A percentile compares a stretch with the other conserved stretches of the same genome.
Conservation (phyloP, 345 rosid species). For the Melastoma malabathricum region DNA sequence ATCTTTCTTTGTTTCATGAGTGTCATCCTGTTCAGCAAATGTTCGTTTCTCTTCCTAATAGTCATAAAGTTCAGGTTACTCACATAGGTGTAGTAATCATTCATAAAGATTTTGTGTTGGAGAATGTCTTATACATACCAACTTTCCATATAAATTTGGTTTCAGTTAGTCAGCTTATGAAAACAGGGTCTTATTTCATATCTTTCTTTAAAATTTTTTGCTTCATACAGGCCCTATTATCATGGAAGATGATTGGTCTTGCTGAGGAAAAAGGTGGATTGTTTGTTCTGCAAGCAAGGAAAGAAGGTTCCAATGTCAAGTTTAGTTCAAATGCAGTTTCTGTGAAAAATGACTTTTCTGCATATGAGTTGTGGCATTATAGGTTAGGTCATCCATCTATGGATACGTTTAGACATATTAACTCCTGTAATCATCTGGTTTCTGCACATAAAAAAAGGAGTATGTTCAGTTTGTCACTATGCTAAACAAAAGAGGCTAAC, state of each 20-base stretch:
- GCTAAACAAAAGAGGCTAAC: not conserved
- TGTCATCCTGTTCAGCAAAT: not conserved
- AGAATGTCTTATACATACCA: not conserved
- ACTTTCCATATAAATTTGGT: not conserved
- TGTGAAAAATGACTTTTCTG: not conserved
- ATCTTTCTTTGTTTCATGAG: not conserved
- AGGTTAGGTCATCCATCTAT: not conserved
- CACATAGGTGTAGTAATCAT: not conserved
- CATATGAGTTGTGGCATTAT: conserved; percentile 4
- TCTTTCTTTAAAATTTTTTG: not conserved
- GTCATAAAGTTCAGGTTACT: not conserved
- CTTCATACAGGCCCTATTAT: not conserved
- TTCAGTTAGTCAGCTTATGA: not conserved
- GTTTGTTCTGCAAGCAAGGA: not conserved
- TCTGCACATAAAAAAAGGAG: not conserved
- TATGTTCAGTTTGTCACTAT: conserved; percentile 7
- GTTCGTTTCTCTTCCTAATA: not conserved
- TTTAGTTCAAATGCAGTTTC: not conserved
- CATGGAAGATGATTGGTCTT: conserved; percentile 14
- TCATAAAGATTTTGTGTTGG: not conserved
- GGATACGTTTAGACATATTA: not conserved
- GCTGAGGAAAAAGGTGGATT: not conserved
- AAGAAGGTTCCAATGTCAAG: not conserved
- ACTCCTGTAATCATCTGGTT: not conserved
- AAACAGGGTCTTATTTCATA: not conserved